Base-by-base conservation (phyloP, 129 eudicot genomes). In the Artemisia tridentata region DNA sequence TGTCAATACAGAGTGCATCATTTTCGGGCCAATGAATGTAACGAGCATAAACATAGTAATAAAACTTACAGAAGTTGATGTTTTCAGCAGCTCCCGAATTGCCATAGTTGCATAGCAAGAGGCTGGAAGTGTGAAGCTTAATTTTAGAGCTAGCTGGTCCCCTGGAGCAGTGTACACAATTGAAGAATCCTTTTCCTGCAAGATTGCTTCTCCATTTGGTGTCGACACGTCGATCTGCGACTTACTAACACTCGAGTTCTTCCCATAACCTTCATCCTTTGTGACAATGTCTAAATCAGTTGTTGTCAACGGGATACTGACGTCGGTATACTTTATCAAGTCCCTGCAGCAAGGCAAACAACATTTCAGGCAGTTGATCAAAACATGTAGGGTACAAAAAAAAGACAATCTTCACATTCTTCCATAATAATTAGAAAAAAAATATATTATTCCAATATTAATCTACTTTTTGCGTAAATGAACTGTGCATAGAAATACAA, bases 91-190 rank as follows among this genome's bases (percentile, higher is more conserved):
- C 86, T 92, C 98, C 86, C 98, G 77, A 45, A 92, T 84, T 18
- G 98, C 98, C 98, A 92, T 92, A 41, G 98, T 92, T 72, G 98
- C 98, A 81, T 92, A 92, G 78, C 89, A 84, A 82, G 96, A 92
- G 51, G 98, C 82, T 46, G 98, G 89, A 43, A 92, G 93, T 38
- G 91, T 92, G 68, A 88, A 88, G 79, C 95, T 83, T 82, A 92
- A 48, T 79, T 88, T 88, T 56, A 92, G 83, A 72, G 98, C 98
- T 58, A 68, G 68, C 74, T 91, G 88, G 46, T 80, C 88, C 69
- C 64, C 73, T 60, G 65, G 27, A 60, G 65, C 62, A 38, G 80
- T 59, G 75, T 51, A 46, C 62, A 57, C 61, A 27, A 9, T 18
- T 46, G 47, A 52, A 27, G 63, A 63, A 15, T 19, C 84, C 11